Percentiles rank a stretch among this genome's conserved stretches.
phyloP scores from a whole-genome alignment of 495 filamentous ascomycete genomes.

The Ramalina peruviana region DNA sequence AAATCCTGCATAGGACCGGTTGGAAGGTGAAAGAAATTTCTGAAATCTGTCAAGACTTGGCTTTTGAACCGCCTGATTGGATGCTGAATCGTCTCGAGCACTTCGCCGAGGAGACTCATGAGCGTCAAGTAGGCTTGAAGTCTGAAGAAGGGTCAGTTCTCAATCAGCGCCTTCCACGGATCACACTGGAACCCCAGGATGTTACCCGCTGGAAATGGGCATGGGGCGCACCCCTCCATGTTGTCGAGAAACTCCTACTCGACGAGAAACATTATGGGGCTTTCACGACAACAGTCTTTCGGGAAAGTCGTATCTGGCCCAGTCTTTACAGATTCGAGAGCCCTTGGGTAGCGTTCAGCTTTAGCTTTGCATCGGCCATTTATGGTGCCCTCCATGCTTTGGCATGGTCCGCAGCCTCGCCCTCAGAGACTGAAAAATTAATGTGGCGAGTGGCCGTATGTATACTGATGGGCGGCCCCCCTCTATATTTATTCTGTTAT shows the following conservation, averaged over 20 bases:
- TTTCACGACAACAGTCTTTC: too few relatives aligned
- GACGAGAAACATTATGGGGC: neutral
- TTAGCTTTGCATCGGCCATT: neutral
- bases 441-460: neutral
- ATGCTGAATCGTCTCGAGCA: neutral
- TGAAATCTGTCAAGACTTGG: neutral
- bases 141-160: too few relatives aligned
- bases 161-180: neutral
- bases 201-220: constrained; percentile 3
- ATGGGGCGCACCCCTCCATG: neutral
- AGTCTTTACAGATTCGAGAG: neutral
- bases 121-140: too few relatives aligned
- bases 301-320: too few relatives aligned
- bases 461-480: neutral
- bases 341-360: neutral
- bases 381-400: constrained; percentile 1
- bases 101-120: neutral
- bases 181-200: neutral
- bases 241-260: too few relatives aligned
- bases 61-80: neutral
- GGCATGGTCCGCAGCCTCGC: neutral
- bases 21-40: neutral
- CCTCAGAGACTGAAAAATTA: neutral
- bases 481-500: neutral
- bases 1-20: neutral